A percentile compares a stretch with the other conserved stretches of the same genome.
Evolutionary conservation across 768 basidiomycete species (phyloP).

Genomic region (Pleurotus cornucopiae): DNA sequence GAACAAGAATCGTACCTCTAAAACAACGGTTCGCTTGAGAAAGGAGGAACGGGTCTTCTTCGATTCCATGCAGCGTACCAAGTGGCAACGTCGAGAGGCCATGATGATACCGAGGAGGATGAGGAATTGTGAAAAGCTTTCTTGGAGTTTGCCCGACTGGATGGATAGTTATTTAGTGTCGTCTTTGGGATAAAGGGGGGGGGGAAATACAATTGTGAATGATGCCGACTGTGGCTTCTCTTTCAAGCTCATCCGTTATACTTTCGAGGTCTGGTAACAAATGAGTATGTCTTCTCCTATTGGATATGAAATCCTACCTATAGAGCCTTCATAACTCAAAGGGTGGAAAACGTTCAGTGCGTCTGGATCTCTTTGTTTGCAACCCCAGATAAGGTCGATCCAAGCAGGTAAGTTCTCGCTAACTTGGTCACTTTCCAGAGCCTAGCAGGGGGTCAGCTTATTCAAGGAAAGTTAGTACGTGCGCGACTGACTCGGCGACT

Average conservation of each 20-base stretch:
- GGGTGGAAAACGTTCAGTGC: constrained; percentile 89
- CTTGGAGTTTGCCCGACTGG: constrained; percentile 89
- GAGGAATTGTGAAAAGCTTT: constrained; percentile 74
- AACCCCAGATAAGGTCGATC: constrained; percentile 95
- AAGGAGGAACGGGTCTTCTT: constrained; percentile 77
- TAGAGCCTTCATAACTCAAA: constrained; percentile 87
- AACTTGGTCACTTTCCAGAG: constrained; percentile 83
- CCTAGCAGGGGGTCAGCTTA: constrained; percentile 35
- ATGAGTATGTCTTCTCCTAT: background rate
- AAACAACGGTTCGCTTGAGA: constrained; percentile 51
- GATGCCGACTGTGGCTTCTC: constrained; percentile 90
- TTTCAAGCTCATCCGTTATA: constrained; percentile 82
- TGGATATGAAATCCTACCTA: constrained; percentile 40
- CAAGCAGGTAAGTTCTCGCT: constrained; percentile 81
- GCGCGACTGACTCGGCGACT: constrained; percentile 60
- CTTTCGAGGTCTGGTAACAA: constrained; percentile 67
- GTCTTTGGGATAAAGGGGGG: background rate
- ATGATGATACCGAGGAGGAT: constrained; percentile 71
- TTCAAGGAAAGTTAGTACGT: background rate
- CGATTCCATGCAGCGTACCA: constrained; percentile 69
- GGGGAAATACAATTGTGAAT: constrained; percentile 98
- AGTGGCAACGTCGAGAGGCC: constrained; percentile 72
- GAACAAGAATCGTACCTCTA: constrained; percentile 38
- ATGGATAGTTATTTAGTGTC: background rate
- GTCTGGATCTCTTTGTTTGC: constrained; percentile 73